A percentile compares a stretch with the other conserved stretches of the same genome.
Conservation (phyloP, 495 filamentous ascomycete genomes). For the Neurospora sp. region DNA sequence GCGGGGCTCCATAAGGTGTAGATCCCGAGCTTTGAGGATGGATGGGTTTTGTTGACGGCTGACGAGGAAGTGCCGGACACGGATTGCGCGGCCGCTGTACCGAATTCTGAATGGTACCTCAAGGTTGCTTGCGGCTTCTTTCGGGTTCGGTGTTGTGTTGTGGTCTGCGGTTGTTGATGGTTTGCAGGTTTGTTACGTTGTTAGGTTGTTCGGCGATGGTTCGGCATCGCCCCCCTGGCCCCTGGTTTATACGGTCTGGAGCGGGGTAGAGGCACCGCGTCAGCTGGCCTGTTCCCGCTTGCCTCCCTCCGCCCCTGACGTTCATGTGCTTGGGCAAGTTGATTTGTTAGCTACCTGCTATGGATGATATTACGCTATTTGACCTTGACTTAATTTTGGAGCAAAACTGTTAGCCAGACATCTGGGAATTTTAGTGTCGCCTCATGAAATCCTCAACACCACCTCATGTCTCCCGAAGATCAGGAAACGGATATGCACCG, state of each 20-base stretch:
- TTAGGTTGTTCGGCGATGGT: conserved; percentile 14
- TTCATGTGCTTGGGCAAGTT: not conserved
- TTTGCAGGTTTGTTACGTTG: not conserved
- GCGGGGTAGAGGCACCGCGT: conserved; percentile 4
- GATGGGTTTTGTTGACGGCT: no score
- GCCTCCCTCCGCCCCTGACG: not conserved
- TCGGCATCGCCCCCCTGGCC: conserved; percentile 11
- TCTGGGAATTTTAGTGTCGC: not conserved
- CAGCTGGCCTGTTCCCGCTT: not conserved
- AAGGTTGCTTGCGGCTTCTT: conserved; percentile 1
- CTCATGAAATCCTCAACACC: not conserved
- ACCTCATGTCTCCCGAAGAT: not conserved
- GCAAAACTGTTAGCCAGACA: not conserved
- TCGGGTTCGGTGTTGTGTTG: not conserved
- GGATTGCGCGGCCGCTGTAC: not conserved
- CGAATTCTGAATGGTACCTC: not conserved
- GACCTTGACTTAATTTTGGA: not conserved
- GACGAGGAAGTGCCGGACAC: not conserved
- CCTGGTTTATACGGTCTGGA: not conserved
- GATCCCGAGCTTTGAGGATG: not conserved
- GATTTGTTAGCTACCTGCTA: not conserved
- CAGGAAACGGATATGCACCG: not conserved
- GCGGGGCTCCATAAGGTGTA: not conserved
- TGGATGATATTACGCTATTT: not conserved
- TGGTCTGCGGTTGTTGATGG: not conserved